Base-by-base conservation (phyloP, 2,329 filamentous ascomycete species). In the Penicillium hordei region DNA sequence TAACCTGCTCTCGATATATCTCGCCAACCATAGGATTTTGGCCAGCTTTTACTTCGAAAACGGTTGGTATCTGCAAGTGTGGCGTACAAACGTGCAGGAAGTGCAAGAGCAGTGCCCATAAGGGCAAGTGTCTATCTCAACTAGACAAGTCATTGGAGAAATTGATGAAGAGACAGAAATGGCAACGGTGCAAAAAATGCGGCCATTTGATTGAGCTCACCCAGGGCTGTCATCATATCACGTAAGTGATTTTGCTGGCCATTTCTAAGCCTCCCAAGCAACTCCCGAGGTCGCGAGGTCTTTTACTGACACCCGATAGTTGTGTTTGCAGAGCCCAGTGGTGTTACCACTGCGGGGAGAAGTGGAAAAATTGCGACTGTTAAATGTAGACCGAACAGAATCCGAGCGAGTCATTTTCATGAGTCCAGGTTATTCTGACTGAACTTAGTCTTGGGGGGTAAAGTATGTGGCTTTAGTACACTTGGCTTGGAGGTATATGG, bases 251-350 rank as follows among this genome's bases (percentile, higher is more conserved):
- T 23, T 10, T 6, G 13, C 19, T 13, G 19, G 19, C 17, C 31
- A n/a, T 17, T 23, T 27, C 5, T 9, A 21, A 21, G 0, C 9
- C 15, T 3, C 4, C 15, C 5, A 25, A 36, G 31, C 15, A 13
- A 48, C 9, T 5, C 5, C 3, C 1, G 9, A 36, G 2, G 44
- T 8, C 9, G 5, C 0, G 9, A 36, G 4, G 27, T 7, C 27
- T 10, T 17, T 25, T 38, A 25, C 33, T 40, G 25, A 54, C 7
- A 13, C 2, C n/a, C 21, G n/a, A 19, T 25, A 54, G 52, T 19
- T 54, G 52, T 40, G 3, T 48, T 15, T 54, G 52, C 43, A 25
- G 10, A 31, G 52, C 52, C 23, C n/a, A 40, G 34, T 54, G 43
- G 43, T 54, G 52, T 7, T 54, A 54, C 29, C 1, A 6, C 10